Evolutionary conservation across 1,284 basidiomycete species (phyloP), one percentile per base, ranked within the genome.

Genomic region (Rhodotorula glutinis): DNA sequence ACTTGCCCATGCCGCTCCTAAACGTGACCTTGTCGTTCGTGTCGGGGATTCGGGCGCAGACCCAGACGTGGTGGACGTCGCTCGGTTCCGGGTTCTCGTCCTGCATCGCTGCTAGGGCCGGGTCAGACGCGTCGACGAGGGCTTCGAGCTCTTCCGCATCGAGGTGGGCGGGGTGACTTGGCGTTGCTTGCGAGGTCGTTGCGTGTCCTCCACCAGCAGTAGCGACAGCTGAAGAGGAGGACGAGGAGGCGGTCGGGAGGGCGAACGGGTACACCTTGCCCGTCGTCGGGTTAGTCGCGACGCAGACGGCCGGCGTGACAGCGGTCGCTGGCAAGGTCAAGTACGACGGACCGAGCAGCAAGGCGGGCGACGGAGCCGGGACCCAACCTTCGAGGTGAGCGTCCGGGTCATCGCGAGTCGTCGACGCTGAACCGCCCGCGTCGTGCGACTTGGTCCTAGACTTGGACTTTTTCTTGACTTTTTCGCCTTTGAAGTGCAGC

Each of bases 41-140:
- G 43, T 91, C 88, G 60, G 90, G 85, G 66, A 96, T 83, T 73
- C 91, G 83, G 51, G 90, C 87, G 61, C 85, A 84, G 66, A 97
- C 88, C 92, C 92, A 88, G 66, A 96, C 87, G 79, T 93, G 87
- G 61, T 90, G 82, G 68, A 93, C 85, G 65, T 92, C 90, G 0
- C 84, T 85, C 17, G 90, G 90, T 38, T 59, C 58, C 47, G 40
- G 17, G 40, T 59, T 30, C 81, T 84, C 67, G 29, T 51, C n/a
- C 25, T 51, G 25, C 49, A 27, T 7, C 14, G 49, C 11, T 4
- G 8, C 23, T 29, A 46, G 3, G 25, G 9, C 25, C 25, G 57
- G 44, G 53, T 23, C 25, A 29, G 63, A 41, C 49, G 62, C 53
- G 54, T 66, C 62, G 51, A 73, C 63, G 64, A 72, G 47, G 33